Base-by-base conservation (phyloP, 805 yeast species). In the Candida succiphila region DNA sequence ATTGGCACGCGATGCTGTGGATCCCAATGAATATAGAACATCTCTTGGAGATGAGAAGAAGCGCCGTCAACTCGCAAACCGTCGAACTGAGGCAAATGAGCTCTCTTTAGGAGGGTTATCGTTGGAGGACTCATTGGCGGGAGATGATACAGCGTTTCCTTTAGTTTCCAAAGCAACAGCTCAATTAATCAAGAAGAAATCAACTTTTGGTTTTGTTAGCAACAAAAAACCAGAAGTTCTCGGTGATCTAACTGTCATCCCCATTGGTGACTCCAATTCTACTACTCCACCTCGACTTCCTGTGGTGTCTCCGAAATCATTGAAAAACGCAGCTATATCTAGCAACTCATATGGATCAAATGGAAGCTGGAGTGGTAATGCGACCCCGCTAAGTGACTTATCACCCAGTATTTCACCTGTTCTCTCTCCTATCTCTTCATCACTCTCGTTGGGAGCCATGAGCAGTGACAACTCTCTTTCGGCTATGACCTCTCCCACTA, bases 181-280 rank as follows among this genome's bases (percentile, higher is more conserved):
- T 3, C 38, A 43, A 5, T 35, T 48, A 22, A 39, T 32, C 17
- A 30, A 32, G 8, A 45, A 43, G 24, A 43, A 43, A 29, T 41
- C 38, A 25, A 17, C 42, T 2, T 39, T 48, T 24, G 25, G 38
- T 5, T 46, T 48, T 33, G n/a, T n/a, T n/a, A 36, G 30, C 29
- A 24, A 26, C 23, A 44, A 43, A 27, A 14, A 35, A 5, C 29
- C 29, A 4, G 49, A 48, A 2, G 37, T 31, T 7, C 23, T 26
- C 2, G 49, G 48, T 2, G 16, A 18, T 3, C 29, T 48, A 5
- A 17, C 27, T 7, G 31, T 43, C 3, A 27, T 17, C 4, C 36
- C 36, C 5, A 9, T 26, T 2, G 30, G 44, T 2, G 27, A 33
- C 13, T 37, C 20, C 16, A 37, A 37, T 16, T 25, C 30, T 21